Evolutionary conservation across 306 rosid genomes (phyloP), one percentile per base, ranked within the genome.

Genomic region (Medicago arabica): DNA sequence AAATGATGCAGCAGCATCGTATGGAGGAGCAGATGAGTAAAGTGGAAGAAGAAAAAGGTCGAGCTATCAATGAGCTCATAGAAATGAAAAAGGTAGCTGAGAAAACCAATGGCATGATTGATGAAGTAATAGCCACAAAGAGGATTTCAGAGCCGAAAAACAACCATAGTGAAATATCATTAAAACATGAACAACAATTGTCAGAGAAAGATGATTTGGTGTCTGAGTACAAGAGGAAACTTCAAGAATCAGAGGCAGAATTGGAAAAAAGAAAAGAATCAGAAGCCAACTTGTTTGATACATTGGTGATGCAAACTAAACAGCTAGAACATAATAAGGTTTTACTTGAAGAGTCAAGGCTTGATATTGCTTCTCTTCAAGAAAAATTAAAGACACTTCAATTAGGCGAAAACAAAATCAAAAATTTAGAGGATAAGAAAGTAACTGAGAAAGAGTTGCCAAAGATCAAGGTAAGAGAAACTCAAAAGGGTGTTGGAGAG

Each of bases 271-370:
- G 83, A 9, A 89, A 70, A 69, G 90, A 88, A 62, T 85, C 91
- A 2, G 96, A 90, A 59, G 71, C 86, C 4, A 86, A 79, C 83
- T 57, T 82, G 75, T 85, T 79, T 41, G 96, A 90, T 69, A 89
- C 89, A 0, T 44, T 92, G 79, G 84, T 80, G 16, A 75, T 66
- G 31, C 95, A 92, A 69, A 90, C 89, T 7, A 86, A 90, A 49
- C 89, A 83, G 59, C 87, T 88, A 14, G 96, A 92, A 62, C 82
- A 79, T 53, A 80, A 88, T 19, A 87, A 86, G 85, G 39, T 82
- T 40, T 76, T 66, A 6, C 87, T 90, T 5, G 91, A 90, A 57
- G 96, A 90, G 62, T 80, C 95, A 16, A 88, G 85, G 82, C 47
- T 75, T 2, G 91, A 89, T 80, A 84, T 84, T 8, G 44, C 67